Conservation (phyloP, 2,329 filamentous ascomycete genomes). For the Fusarium austroafricanum region DNA sequence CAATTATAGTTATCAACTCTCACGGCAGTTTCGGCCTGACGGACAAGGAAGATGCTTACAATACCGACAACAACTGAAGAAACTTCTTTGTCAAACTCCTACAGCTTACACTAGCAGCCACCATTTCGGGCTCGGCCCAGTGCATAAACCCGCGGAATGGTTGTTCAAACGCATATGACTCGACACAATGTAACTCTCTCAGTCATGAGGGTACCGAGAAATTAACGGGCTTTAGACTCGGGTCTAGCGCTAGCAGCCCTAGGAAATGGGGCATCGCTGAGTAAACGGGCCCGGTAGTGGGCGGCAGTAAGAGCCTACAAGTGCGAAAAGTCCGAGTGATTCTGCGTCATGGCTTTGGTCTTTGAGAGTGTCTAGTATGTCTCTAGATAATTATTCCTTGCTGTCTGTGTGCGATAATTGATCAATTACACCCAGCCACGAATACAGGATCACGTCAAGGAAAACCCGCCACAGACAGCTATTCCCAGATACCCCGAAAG, state of each 20-base stretch:
- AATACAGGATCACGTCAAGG: neutral
- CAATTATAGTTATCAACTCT: neutral
- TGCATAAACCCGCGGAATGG: conserved; percentile 21
- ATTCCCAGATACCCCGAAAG: neutral
- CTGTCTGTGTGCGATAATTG: neutral
- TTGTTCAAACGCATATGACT: conserved; percentile 33
- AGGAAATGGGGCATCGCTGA: conserved; percentile 23
- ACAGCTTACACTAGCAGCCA: conserved; percentile 31
- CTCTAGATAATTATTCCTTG: no score
- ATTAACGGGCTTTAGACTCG: conserved; percentile 23
- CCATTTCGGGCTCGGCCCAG: conserved; percentile 32
- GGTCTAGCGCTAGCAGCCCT: conserved; percentile 37
- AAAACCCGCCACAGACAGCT: conserved; percentile 16
- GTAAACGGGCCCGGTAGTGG: conserved; percentile 24
- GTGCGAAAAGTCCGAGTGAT: neutral
- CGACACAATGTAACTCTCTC: conserved; percentile 27
- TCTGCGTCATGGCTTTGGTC: conserved; percentile 23
- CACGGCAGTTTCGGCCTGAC: conserved; percentile 24
- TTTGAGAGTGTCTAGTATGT: neutral
- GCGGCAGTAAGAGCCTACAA: conserved; percentile 20
- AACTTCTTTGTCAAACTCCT: conserved; percentile 21
- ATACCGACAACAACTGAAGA: neutral
- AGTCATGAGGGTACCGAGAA: conserved; percentile 18
- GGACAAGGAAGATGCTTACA: conserved; percentile 25
- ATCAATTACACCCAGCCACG: conserved; percentile 18